Evolutionary conservation across 2,329 filamentous ascomycete genomes (phyloP).

Genomic region (Zymoseptoria pseudotritici): DNA sequence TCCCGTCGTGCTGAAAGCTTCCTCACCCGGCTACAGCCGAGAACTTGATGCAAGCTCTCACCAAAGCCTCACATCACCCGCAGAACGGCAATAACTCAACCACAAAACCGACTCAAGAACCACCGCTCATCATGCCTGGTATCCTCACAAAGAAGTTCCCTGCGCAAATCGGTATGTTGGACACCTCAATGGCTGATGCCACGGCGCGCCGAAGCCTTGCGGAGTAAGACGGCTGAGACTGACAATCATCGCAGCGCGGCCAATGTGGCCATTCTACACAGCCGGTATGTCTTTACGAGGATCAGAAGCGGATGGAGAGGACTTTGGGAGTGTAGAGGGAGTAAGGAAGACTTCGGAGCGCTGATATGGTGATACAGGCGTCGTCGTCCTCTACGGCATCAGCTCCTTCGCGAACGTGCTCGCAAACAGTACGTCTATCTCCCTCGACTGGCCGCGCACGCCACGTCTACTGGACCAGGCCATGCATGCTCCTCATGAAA

Average conservation of each 20-base stretch:
- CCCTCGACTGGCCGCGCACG: neutral
- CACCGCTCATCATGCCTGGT: slow-evolving; percentile 21
- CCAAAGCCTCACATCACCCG: neutral
- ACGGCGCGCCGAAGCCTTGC: neutral
- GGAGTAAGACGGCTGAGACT: slow-evolving; percentile 8
- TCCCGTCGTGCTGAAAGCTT: neutral
- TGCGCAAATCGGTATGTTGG: slow-evolving; percentile 40
- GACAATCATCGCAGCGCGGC: slow-evolving; percentile 57
- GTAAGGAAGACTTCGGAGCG: slow-evolving; percentile 1
- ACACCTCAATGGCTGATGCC: slow-evolving; percentile 2
- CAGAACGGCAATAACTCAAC: neutral
- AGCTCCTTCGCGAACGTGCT: slow-evolving; percentile 74
- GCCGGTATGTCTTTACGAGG: slow-evolving; percentile 59
- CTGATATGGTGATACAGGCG: slow-evolving; percentile 46
- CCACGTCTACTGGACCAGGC: neutral
- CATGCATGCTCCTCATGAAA: no score
- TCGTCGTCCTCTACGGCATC: slow-evolving; percentile 83
- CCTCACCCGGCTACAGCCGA: neutral
- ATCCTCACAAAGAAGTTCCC: slow-evolving; percentile 48
- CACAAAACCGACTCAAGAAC: neutral
- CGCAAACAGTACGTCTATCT: slow-evolving; percentile 64
- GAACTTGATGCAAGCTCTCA: neutral
- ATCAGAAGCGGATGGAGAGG: neutral
- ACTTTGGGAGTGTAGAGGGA: slow-evolving; percentile 1
- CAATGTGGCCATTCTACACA: slow-evolving; percentile 87